Evolutionary conservation across 805 yeast species (phyloP).

Genomic region (Zygoascus biomembranicola): DNA sequence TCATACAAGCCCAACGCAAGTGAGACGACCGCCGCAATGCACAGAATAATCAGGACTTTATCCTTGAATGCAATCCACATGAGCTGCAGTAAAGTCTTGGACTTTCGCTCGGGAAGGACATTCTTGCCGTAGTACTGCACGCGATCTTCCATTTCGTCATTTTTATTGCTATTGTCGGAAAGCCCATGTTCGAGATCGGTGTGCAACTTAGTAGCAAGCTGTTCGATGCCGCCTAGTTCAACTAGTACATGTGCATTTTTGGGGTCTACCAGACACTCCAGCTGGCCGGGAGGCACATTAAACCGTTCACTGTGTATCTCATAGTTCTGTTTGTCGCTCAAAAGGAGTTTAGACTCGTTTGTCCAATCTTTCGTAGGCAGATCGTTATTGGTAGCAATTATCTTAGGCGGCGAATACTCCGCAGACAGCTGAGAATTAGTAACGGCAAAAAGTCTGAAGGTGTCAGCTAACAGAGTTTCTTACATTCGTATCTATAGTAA

Average conservation of each 20-base stretch:
- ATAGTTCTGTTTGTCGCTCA: not conserved
- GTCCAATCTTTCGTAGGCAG: not conserved
- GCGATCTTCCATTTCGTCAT: conserved; percentile 28
- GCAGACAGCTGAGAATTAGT: not conserved
- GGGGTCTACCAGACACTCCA: conserved; percentile 29
- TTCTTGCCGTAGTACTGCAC: conserved; percentile 56
- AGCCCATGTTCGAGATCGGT: conserved; percentile 28
- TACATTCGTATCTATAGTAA: conserved; percentile 15
- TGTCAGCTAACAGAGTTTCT: not conserved
- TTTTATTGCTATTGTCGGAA: conserved; percentile 15
- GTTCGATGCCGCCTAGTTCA: conserved; percentile 32
- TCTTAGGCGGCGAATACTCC: not conserved
- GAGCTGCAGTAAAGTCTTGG: conserved; percentile 57
- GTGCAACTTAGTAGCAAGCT: conserved; percentile 24
- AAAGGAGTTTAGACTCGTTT: not conserved
- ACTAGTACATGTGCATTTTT: conserved; percentile 29
- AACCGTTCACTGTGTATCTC: not conserved
- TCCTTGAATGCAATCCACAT: conserved; percentile 85
- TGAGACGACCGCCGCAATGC: conserved; percentile 83
- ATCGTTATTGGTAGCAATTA: not conserved
- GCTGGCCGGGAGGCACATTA: conserved; percentile 15
- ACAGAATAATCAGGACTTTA: conserved; percentile 74
- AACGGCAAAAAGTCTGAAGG: not conserved
- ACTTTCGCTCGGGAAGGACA: conserved; percentile 58
- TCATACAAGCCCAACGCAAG: conserved; percentile 88